Evolutionary conservation across 306 rosid genomes (phyloP), one percentile per base, ranked within the genome.

Genomic region (Biancaea sappan): DNA sequence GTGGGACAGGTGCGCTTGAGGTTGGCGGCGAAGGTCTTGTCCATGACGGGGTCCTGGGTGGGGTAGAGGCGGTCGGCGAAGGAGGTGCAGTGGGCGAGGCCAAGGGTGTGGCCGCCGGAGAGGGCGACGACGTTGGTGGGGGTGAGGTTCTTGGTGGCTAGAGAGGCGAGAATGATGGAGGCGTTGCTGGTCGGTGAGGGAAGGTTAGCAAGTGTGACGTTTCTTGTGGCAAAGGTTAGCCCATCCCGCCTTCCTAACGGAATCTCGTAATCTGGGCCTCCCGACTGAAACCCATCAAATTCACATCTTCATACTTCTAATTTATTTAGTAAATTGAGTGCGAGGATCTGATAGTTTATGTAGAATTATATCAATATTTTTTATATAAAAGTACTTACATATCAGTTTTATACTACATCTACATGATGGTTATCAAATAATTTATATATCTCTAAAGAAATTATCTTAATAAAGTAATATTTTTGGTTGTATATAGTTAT

Each of bases 21-120:
- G 69, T 83, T 75, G 1, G 77, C 76, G 8, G 81, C 91, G 15
- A 81, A 84, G 48, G 84, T 86, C 51, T 80, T 22, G 83, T 88
- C 91, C 93, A 90, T 74, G 16, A 62, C 79, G 1, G 88, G 25
- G 67, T 90, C 96, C 64, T 84, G 89, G 4, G 56, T 74, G 0
- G 96, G 96, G 82, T 77, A 90, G 31, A 90, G 91, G 9, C 93
- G 69, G 37, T 12, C 25, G 1, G 32, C 15, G 84, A 90, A 90
- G 8, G 89, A 81, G 6, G 0, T 0, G 59, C 96, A 90, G 62
- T 86, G 91, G 73, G 86, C 28, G 4, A 86, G 40, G 16, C 93
- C 96, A 2, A 90, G 83, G 71, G 96, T 84, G 89, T 90, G 96
- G 29, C 86, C 96, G 1, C 96, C 96, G 0, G 91, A 90, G 62